Percentiles rank a stretch among this genome's conserved stretches.
These are phyloP conservation scores for Oxyria digyna DNA, from an alignment of 148 eudicot species.

Conservation along the genomic window DNA sequence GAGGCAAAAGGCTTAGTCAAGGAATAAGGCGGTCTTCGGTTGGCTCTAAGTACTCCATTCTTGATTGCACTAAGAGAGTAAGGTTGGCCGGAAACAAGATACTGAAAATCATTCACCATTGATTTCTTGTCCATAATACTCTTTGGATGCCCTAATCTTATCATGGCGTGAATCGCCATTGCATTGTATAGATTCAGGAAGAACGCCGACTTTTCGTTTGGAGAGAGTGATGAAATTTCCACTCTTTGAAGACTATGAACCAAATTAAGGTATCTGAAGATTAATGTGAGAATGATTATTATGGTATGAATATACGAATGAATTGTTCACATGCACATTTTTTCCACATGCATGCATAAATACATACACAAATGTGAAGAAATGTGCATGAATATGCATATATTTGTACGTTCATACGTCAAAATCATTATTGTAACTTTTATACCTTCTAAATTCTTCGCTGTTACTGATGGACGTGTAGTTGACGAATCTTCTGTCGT, in stretches of 20 bases:
- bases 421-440: too few species aligned
- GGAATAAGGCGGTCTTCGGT: constrained; percentile 78
- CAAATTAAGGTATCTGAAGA: constrained; percentile 61
- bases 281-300: too few species aligned
- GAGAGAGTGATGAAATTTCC: constrained; percentile 40
- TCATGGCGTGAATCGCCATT: constrained; percentile 81
- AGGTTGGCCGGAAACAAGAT: constrained; percentile 64
- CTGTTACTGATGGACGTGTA: constrained; percentile 77
- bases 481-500: constrained; percentile 52
- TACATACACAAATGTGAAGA: too few species aligned
- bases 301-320: too few species aligned
- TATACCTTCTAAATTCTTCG: constrained; percentile 91
- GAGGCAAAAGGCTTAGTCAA: constrained; percentile 53
- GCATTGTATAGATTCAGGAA: constrained; percentile 79
- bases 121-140: constrained; percentile 63
- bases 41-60: constrained; percentile 80
- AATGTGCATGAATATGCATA: too few species aligned
- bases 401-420: too few species aligned
- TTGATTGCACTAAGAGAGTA: constrained; percentile 62
- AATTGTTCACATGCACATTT: too few species aligned
- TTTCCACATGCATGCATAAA: too few species aligned
- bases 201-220: constrained; percentile 67
- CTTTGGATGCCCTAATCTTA: constrained; percentile 71
- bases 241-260: constrained; percentile 74
- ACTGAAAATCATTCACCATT: constrained; percentile 64